Evolutionary conservation across 371 early-diverging fungal genomes (phyloP), one percentile per base, ranked within the genome.

Genomic region (Mucor mucedo): DNA sequence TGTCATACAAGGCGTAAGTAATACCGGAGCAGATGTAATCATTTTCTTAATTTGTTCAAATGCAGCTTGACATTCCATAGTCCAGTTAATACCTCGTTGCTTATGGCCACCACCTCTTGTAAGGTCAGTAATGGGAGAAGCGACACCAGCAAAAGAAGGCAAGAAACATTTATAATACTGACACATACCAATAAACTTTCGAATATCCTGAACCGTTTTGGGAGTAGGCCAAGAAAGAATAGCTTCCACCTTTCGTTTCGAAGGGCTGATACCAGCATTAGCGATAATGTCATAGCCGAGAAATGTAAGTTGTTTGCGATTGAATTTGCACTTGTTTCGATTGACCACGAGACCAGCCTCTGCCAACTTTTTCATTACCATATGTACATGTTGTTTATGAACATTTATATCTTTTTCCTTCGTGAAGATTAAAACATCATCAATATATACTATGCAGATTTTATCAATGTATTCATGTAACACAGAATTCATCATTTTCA

Each of bases 181-280:
- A 0, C 64, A 58, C 13, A 75, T 33, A 0, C 78, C 79, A 0
- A 75, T 45, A 16, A 80, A 81, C 2, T 58, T 52, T 29, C 71
- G 75, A 0, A 84, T 59, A 21, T 80, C 71, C 33, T 56, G 66
- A 0, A 71, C 74, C 48, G 62, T 79, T 8, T 21, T 61, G 1
- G 86, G 85, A 0, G n/a, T 16, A 2, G 72, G 78, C 78, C 75
- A 56, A 5, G 68, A 39, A 21, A 52, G 30, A 8, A 87, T 58
- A 1, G 69, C 70, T 11, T 67, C 45, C 1, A 49, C 28, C 52
- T 80, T 76, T 16, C 30, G 27, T 16, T 63, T 40, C 14, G 71
- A 73, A 1, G 69, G 71, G 1, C 40, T 6, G 4, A 83, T 57
- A 0, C 82, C 83, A 0, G 58, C 33, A 10, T 14, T 60, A 35